A percentile compares a stretch with the other conserved stretches of the same genome.
These are phyloP conservation scores for Suillus hirtellus DNA, from an alignment of 768 basidiomycete species.

Conservation along the genomic window DNA sequence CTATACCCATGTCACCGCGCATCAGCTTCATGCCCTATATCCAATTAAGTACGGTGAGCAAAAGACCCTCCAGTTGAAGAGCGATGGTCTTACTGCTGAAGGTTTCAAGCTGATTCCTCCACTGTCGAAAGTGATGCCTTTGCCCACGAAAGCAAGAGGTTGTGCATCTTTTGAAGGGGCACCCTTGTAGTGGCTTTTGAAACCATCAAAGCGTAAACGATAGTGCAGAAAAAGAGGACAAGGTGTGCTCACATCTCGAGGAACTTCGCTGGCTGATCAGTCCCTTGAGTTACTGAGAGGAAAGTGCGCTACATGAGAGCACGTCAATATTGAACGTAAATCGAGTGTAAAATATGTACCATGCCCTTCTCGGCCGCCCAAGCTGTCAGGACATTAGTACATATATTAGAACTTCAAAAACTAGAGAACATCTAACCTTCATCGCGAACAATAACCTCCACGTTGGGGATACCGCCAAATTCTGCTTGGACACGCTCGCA, in stretches of 20 bases:
- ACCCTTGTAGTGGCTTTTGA: constrained; percentile 76
- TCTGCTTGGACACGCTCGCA: constrained; percentile 67
- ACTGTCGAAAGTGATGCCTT: constrained; percentile 88
- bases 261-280: constrained; percentile 78
- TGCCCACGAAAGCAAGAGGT: constrained; percentile 79
- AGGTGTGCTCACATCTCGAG: constrained; percentile 66
- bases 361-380: constrained; percentile 87
- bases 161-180: constrained; percentile 51
- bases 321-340: background rate
- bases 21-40: constrained; percentile 76
- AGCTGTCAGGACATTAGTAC: constrained; percentile 37
- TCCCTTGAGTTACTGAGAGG: constrained; percentile 43
- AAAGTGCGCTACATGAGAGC: constrained; percentile 59
- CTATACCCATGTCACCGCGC: constrained; percentile 83
- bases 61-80: background rate
- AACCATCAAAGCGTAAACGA: constrained; percentile 2
- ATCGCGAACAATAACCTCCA: constrained; percentile 43
- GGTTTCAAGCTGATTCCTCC: constrained; percentile 89
- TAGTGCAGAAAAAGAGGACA: background rate
- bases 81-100: constrained; percentile 46
- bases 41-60: background rate
- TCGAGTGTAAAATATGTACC: constrained; percentile 39
- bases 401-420: background rate
- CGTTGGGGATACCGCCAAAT: constrained; percentile 65
- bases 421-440: constrained; percentile 26